Evolutionary conservation across 345 rosid genomes (phyloP), one percentile per base, ranked within the genome.

Genomic region (Moricandia arvensis): DNA sequence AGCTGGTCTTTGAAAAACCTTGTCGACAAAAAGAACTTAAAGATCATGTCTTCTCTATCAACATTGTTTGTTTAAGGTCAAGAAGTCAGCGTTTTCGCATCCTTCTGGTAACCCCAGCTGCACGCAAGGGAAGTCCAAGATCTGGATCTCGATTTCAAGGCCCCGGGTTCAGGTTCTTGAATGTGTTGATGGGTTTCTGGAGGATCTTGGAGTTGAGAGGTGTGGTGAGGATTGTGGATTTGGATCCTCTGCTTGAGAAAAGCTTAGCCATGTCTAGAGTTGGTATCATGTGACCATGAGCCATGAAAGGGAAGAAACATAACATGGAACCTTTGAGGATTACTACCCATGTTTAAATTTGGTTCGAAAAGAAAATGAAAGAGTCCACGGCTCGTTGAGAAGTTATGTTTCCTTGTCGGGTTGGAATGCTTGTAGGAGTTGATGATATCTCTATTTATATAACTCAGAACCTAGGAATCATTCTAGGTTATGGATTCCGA

Each of bases 241-340:
- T 57, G 13, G 31, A 12, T 10, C 60, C 60, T 57, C 31, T 57
- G 31, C 33, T 57, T 24, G 60, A 57, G 33, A 57, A 57, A 57
- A 24, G 60, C 60, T 57, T 57, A 57, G 60, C 60, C 60, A 57
- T 57, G 60, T 57, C 60, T 11, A 57, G 60, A 57, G 33, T 24
- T 57, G 60, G 60, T 57, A 57, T 57, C 60, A 57, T 57, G 60
- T 57, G 60, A 13, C 60, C 60, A 57, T 57, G 60, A 11, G 60
- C 60, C 33, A 57, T 57, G 60, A 57, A 57, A 57, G 60, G 60
- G 60, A 57, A 24, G 15, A 57, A 57, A 57, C 60, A 57, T 57
- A 57, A 57, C 60, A 24, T 57, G 60, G 6, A 57, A 10, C 60
- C 27, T 57, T 10, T 57, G n/a, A 57, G 31, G 15, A 10, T 11